Evolutionary conservation across 495 filamentous ascomycete genomes (phyloP), one percentile per base, ranked within the genome.

Genomic region (Penicillium alfredii): DNA sequence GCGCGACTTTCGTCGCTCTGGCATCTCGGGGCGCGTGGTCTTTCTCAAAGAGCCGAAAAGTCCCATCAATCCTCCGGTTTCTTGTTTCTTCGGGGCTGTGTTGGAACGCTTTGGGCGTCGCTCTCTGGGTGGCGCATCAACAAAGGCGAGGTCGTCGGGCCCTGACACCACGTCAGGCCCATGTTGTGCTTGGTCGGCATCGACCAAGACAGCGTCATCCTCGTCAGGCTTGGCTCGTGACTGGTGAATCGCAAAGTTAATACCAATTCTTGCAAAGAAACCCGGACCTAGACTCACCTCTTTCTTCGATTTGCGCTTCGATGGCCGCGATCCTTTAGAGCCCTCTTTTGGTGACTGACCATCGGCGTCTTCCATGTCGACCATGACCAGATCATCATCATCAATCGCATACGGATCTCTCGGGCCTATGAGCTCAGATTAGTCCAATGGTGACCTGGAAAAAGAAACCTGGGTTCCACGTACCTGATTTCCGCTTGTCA

Each of bases 61-160:
- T 2, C 71, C 70, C 64, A 71, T 71, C 3, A 73, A 37, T 21
- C 68, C 69, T 19, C 59, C 52, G n/a, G 48, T 42, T 38, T 72
- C 67, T 26, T 61, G 65, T 26, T 67, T 71, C 40, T 65, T 74
- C 3, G 67, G 54, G 9, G 46, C 55, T n/a, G 69, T 64, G 24
- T 46, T 61, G 4, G 67, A 52, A 14, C 66, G 69, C 29, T 69
- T 71, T 12, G 61, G 33, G 6, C 69, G 63, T 16, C 64, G 60
- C 81, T 94, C 44, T 81, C 67, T 22, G 62, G 77, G 51, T 75
- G 76, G 57, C 69, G 73, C 58, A 76, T 82, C 93, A 71, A 94
- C 51, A 82, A 70, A 51, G 71, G 87, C 50, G 80, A 74, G 21
- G 78, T 82, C 77, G 82, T 87, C 71, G 6, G 68, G 63, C 2